Percentiles rank a stretch among this genome's conserved stretches.
phyloP scores from a whole-genome alignment of 169 alveolate genomes.

The Theileria sp. region DNA sequence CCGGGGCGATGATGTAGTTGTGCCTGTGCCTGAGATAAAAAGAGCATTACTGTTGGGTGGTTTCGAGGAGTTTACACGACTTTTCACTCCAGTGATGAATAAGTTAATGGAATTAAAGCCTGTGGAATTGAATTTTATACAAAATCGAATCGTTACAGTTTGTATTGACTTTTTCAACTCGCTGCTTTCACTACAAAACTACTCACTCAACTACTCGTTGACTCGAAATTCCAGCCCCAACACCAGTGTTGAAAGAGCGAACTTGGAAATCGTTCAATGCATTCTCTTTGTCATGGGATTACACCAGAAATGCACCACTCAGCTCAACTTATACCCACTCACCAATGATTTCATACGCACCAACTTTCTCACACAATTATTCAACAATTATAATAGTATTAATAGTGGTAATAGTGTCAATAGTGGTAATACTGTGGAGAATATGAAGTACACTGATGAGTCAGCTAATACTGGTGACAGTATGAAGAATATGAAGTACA shows the following conservation, averaged over 20 bases:
- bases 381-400: neutral
- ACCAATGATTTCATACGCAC: constrained; percentile 39
- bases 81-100: constrained; percentile 41
- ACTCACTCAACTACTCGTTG: constrained; percentile 25
- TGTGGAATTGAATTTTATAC: constrained; percentile 48
- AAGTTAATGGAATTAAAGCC: constrained; percentile 47
- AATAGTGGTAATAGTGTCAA: neutral
- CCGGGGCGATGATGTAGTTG: constrained; percentile 25
- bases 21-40: constrained; percentile 46
- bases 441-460: too few species aligned
- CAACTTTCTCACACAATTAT: constrained; percentile 27
- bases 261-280: constrained; percentile 31
- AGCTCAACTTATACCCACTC: constrained; percentile 51
- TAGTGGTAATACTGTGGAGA: neutral
- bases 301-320: constrained; percentile 29
- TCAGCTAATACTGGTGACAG: too few species aligned
- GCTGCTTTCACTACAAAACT: constrained; percentile 40
- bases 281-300: constrained; percentile 30
- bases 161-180: constrained; percentile 32
- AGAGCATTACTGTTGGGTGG: constrained; percentile 43
- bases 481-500: too few species aligned
- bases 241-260: constrained; percentile 8
- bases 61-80: constrained; percentile 34
- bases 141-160: constrained; percentile 40
- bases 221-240: neutral